These are phyloP conservation scores for Anthracocystis setariae DNA, from an alignment of 1,284 basidiomycete genomes.

Conservation along the genomic window DNA sequence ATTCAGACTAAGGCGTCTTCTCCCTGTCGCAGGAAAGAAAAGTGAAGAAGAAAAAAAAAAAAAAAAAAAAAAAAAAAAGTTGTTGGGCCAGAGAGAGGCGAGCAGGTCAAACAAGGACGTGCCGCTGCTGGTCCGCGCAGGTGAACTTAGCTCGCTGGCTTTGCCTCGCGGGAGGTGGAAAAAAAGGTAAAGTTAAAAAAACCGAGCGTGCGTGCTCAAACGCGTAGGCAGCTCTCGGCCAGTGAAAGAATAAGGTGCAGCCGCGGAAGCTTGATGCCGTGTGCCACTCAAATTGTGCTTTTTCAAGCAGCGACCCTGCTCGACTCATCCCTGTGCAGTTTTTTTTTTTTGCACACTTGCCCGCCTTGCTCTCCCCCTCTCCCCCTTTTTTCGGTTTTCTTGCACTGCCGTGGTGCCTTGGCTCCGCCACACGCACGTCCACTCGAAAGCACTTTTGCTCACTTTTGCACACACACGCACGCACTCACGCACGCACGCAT, in stretches of 20 bases:
- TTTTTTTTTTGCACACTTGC: no score
- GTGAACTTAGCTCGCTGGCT: no score
- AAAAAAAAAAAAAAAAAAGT: not conserved
- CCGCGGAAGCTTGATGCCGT: not conserved
- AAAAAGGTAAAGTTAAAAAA: no score
- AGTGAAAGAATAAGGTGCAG: not conserved
- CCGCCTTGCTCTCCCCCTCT: no score
- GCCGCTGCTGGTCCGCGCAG: conserved; percentile 3
- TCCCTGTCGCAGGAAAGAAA: not conserved
- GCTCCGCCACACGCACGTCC: not conserved
- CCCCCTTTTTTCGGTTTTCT: not conserved
- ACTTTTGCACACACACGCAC: no score
- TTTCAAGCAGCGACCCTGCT: not conserved
- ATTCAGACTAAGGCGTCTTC: not conserved
- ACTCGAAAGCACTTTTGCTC: not conserved
- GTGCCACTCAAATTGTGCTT: not conserved
- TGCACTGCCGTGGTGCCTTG: conserved; percentile 3
- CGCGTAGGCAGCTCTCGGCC: not conserved
- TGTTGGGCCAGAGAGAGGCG: not conserved
- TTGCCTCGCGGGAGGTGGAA: no score
- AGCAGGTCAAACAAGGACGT: conserved; percentile 5
- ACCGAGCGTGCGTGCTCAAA: no score
- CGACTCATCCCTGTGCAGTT: not conserved
- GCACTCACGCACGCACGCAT: conserved; percentile 12
- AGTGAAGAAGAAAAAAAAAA: conserved; percentile 1